Base-by-base conservation (phyloP, 129 eudicot species). In the Escallonia herrerae region DNA sequence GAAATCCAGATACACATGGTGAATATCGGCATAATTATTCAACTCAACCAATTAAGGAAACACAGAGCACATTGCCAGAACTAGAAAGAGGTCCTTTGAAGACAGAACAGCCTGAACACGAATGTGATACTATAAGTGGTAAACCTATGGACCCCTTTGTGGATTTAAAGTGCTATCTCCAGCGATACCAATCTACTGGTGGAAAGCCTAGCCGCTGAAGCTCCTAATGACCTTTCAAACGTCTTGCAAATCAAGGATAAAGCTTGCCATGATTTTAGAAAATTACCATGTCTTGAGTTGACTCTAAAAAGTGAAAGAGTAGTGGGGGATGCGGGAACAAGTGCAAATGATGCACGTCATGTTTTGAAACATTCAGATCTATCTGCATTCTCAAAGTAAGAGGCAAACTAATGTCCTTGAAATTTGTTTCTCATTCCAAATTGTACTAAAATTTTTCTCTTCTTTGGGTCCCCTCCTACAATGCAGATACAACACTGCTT, bases 371-470 rank as follows among this genome's bases (percentile, higher is more conserved):
- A 56, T 66, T 66, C 71, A 66, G 71, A 54, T 41, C 22, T 66
- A 13, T 66, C 62, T 52, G 71, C 71, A 53, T 66, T 66, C 52
- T 66, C 71, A 55, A 66, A 66, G 71, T 66, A 66, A 66, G 71
- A 40, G 15, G 33, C 33, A 22, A 0, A 22, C 33, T 22, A 22
- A 22, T 22, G 33, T 22, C 33, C 33, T 22, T 22, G 15, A 41
- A 60, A 60, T 33, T 52, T 52, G 6, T 22, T 22, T 22, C 33
- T 22, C 33, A 22, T 22, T 22, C 33, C 33, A 22, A 51, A 7
- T 3, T 6, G 12, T 22, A 51, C 12, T 3, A 51, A 51, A 51
- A 51, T 11, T 3, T 8, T 5, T 2, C 15, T 54, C 40, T 43
- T 10, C 6, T 37, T 56, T 37, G 33, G 33, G 33, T 33, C 3